Evolutionary conservation across 2,329 filamentous ascomycete species (phyloP), one percentile per base, ranked within the genome.

Genomic region (Penicillium sp.): DNA sequence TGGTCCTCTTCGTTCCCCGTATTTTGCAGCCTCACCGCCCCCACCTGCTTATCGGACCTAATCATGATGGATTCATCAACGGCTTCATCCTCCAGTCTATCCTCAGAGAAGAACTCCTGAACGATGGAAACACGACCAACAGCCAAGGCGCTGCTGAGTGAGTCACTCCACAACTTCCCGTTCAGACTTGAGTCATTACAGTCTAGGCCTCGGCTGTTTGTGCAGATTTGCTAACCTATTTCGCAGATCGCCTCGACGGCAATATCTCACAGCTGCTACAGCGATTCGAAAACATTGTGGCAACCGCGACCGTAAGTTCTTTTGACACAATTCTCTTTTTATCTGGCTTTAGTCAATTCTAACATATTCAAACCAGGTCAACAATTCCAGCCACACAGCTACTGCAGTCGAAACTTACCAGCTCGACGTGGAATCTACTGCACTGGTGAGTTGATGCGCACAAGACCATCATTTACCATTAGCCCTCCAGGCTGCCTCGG

Each of bases 391-490:
- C 61, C 76, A 82, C 56, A 80, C 79, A 19, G 76, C 78, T 14
- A 82, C 81, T 2, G 82, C 84, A 5, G 77, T 83, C 14, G 80
- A 81, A 58, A 79, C 81, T 16, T 81, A 83, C 55, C 78, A 84
- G 56, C 79, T 86, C 30, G 78, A 82, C 53, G 80, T 84, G 7
- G 82, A 85, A 63, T 83, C 81, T 4, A 78, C 81, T 10, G 80
- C 81, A 13, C 68, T 87, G 68, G 83, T 84, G 67, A 53, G 74
- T 70, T 40, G 5, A 50, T 13, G 10, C 23, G 26, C 26, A 9
- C 13, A 2, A 9, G 14, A 6, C 23, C 7, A 19, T 30, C 7
- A 16, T 5, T 9, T 29, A 32, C 23, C 7, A 18, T 2, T 27
- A n/a, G 10, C 19, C 10, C 29, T 29, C 19, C 23, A 13, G 13